Percentiles rank a stretch among this genome's conserved stretches.
Conservation (phyloP, 2,329 filamentous ascomycete species). For the Aspergillus eucalypticola region DNA sequence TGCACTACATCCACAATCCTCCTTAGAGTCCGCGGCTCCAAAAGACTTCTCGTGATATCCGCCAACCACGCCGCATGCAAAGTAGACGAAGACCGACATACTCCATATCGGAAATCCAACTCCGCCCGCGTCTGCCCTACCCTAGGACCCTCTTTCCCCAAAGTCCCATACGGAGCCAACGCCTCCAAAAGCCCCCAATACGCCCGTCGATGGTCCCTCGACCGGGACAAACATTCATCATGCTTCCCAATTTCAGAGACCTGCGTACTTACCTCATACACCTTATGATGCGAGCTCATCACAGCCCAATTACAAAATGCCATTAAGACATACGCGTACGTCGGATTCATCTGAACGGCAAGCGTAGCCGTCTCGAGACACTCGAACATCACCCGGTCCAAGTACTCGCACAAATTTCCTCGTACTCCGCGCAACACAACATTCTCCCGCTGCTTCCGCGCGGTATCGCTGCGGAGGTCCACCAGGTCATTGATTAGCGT, state of each 20-base stretch:
- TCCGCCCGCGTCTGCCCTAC: not conserved
- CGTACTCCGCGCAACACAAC: slow-evolving; percentile 19
- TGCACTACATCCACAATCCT: not conserved
- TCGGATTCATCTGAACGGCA: slow-evolving; percentile 9
- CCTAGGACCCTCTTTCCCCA: slow-evolving; percentile 13
- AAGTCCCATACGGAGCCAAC: slow-evolving; percentile 18
- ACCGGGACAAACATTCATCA: slow-evolving; percentile 8
- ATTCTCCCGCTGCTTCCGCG: slow-evolving; percentile 25
- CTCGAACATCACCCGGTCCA: slow-evolving; percentile 12
- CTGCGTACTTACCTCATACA: slow-evolving; percentile 17
- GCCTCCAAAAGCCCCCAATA: slow-evolving; percentile 18
- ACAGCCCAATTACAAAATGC: slow-evolving; percentile 26
- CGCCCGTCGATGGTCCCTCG: not conserved
- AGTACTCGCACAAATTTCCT: slow-evolving; percentile 19
- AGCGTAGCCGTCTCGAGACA: slow-evolving; percentile 5
- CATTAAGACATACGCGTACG: slow-evolving; percentile 20
- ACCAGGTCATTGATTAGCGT: slow-evolving; percentile 22
- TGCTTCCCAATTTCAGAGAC: not conserved
- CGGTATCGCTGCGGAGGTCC: slow-evolving; percentile 23
- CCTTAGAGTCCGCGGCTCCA: too few species aligned
- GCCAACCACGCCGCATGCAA: too few species aligned
- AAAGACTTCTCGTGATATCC: too few species aligned
- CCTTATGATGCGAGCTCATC: slow-evolving; percentile 26
- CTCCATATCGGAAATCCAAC: not conserved
- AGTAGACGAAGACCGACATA: too few species aligned